Conservation (phyloP, 768 basidiomycete genomes). For the Suillus hirtellus region DNA sequence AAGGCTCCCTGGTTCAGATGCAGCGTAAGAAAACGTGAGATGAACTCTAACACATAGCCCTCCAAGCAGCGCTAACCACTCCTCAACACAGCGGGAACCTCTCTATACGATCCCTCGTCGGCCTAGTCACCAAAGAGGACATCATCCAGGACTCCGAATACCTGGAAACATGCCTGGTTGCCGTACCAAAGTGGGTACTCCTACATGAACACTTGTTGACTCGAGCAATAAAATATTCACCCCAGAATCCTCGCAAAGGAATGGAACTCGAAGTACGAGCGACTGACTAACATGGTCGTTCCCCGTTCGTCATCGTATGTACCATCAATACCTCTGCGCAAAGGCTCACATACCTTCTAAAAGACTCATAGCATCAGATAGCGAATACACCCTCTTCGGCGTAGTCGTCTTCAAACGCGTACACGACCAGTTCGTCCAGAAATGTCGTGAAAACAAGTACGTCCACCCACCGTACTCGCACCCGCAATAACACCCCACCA, state of each 20-base stretch:
- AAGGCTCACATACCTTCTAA: constrained; percentile 11
- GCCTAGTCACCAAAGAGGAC: constrained; percentile 80
- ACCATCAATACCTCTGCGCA: constrained; percentile 13
- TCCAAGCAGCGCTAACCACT: neutral
- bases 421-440: constrained; percentile 91
- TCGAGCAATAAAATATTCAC: constrained; percentile 17
- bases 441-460: constrained; percentile 93
- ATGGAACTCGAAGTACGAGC: constrained; percentile 89
- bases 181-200: constrained; percentile 82
- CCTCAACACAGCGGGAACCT: constrained; percentile 75
- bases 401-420: constrained; percentile 90
- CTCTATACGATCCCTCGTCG: constrained; percentile 84
- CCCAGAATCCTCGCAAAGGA: constrained; percentile 77
- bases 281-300: constrained; percentile 85
- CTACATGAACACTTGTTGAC: constrained; percentile 6
- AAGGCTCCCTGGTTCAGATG: constrained; percentile 88
- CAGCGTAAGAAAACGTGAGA: constrained; percentile 90
- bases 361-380: constrained; percentile 79
- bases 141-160: constrained; percentile 91
- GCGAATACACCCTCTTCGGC: constrained; percentile 83
- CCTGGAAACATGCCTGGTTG: constrained; percentile 88
- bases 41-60: neutral
- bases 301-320: constrained; percentile 86
- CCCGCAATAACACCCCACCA: constrained; percentile 29
- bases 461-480: constrained; percentile 18